phyloP scores from a whole-genome alignment of 2,329 filamentous ascomycete genomes.

The Paracoccidioides lutzii region DNA sequence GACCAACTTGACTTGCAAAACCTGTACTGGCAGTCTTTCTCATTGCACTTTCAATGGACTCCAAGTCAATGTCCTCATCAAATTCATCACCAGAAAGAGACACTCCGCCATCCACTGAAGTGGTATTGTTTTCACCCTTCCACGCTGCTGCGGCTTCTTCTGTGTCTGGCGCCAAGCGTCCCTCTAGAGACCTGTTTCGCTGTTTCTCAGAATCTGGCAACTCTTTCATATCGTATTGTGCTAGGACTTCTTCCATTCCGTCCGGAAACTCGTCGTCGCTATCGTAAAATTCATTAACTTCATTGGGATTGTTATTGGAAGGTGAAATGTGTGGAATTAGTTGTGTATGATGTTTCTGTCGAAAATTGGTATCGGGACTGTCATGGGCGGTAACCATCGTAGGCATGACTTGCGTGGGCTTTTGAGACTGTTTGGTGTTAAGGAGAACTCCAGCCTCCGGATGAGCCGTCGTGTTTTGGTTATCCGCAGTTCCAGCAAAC shows the following conservation, averaged over 20 bases:
- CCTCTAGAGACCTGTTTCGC: not conserved
- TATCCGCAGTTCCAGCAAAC: slow-evolving; percentile 12
- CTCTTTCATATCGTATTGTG: slow-evolving; percentile 37
- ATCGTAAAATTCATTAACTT: slow-evolving; percentile 51
- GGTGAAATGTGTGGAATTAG: not conserved
- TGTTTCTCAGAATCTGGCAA: not conserved
- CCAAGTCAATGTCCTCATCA: slow-evolving; percentile 52
- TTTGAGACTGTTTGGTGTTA: not conserved
- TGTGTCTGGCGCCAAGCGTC: not conserved
- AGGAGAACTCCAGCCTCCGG: not conserved
- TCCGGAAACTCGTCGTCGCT: slow-evolving; percentile 51
- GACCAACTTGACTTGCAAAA: slow-evolving; percentile 55
- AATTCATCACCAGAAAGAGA: slow-evolving; percentile 58
- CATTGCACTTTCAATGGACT: slow-evolving; percentile 49
- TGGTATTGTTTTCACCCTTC: slow-evolving; percentile 24
- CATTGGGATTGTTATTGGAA: not conserved
- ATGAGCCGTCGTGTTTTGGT: not conserved
- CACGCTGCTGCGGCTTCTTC: not conserved
- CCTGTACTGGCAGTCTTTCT: slow-evolving; percentile 47
- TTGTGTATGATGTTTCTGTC: not conserved
- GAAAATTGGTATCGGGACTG: not conserved
- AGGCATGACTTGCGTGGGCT: not conserved
- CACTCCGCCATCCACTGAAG: slow-evolving; percentile 30
- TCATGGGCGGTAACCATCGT: not conserved
- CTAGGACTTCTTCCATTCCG: slow-evolving; percentile 46